Evolutionary conservation across 306 rosid genomes (phyloP), one percentile per base, ranked within the genome.

Genomic region (Pueraria montana): DNA sequence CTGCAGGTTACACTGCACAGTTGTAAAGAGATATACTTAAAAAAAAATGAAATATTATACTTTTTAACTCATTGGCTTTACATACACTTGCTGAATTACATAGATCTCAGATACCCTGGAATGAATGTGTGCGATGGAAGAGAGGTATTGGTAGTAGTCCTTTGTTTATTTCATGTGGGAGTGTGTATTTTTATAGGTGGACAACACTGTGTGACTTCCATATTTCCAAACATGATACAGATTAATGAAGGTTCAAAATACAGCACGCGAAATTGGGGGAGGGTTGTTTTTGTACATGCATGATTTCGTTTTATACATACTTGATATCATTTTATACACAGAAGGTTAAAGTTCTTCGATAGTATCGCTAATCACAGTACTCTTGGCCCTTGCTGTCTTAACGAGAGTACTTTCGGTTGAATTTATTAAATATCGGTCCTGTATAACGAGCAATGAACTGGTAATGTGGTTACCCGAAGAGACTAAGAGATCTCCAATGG

Each of bases 401-500:
- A 9, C 27, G 16, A 40, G 52, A 27, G 36, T 9, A 21, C 73
- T 52, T 38, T 73, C 40, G 7, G 26, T 56, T 64, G 85, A 69
- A 32, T 80, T 48, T 24, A 4, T 74, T 24, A 46, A 27, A 42
- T 71, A n/a, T 10, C 18, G 74, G 46, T 78, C 76, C n/a, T 82
- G 82, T 48, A 82, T 48, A 3, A 87, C 64, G 0, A 87, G 73
- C 78, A 82, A 79, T 5, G 88, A 84, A 36, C 82, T 82, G 11
- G 36, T 13, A 13, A 87, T 74, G 68, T 84, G 58, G 17, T n/a
- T 30, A 8, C 30, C 82, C 6, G 79, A 49, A 23, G 70, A 87
- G 21, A 83, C 42, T 14, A 85, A 38, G 24, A 87, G 81, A 52
- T 82, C 80, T 63, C 88, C 88, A 12, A 82, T 49, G 26, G 64